Conservation (phyloP, 2,329 filamentous ascomycete genomes). For the Penicillium italicum region DNA sequence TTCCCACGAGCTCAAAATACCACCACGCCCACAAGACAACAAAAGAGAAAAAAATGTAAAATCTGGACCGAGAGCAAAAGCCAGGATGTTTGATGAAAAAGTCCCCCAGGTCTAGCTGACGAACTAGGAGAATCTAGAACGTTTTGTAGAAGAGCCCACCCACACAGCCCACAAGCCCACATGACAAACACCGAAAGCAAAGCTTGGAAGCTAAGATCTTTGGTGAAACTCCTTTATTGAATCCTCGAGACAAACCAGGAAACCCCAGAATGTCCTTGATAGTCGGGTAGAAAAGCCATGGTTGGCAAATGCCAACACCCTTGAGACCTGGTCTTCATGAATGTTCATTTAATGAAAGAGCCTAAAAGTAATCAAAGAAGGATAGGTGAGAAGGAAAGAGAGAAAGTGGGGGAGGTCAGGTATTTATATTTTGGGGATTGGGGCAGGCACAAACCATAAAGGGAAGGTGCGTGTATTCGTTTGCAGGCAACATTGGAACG, state of each 20-base stretch:
- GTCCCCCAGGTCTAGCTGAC: too few relatives aligned
- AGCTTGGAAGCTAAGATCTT: not conserved
- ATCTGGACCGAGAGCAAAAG: not conserved
- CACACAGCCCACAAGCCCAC: not conserved
- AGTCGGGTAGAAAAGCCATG: not conserved
- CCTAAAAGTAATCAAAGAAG: not conserved
- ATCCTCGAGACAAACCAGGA: not conserved
- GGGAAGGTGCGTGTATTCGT: not conserved
- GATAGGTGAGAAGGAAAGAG: not conserved
- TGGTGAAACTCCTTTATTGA: not conserved
- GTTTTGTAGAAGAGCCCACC: not conserved
- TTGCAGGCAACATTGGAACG: not conserved
- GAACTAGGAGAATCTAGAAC: not conserved
- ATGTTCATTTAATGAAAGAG: not conserved
- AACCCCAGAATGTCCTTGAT: not conserved
- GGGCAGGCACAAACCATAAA: not conserved
- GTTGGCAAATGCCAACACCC: not conserved
- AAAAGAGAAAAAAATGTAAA: not conserved
- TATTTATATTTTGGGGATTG: not conserved
- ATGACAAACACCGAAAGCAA: not conserved
- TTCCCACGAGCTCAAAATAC: not conserved
- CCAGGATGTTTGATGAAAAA: too few relatives aligned
- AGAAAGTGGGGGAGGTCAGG: not conserved
- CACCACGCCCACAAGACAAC: not conserved
- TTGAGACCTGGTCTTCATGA: not conserved